These are phyloP conservation scores for Tolypocladium inflatum DNA, from an alignment of 2,329 filamentous ascomycete genomes.

Conservation along the genomic window DNA sequence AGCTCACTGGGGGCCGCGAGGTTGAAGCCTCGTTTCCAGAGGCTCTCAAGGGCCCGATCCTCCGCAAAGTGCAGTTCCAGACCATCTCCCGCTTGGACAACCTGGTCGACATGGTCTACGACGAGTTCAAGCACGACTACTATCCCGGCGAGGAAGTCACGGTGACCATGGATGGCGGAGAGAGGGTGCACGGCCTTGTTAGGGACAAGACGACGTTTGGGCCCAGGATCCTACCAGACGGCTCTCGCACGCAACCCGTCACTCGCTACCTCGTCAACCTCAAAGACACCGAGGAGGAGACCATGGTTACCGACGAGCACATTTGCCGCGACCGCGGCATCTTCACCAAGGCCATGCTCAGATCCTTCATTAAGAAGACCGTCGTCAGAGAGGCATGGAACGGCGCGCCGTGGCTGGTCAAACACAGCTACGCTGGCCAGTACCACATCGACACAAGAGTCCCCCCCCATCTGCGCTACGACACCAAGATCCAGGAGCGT, in stretches of 20 bases:
- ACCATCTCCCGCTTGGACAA: constrained; percentile 84
- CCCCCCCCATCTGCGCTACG: constrained; percentile 72
- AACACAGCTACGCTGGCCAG: constrained; percentile 69
- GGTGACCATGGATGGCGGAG: constrained; percentile 59
- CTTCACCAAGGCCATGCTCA: constrained; percentile 89
- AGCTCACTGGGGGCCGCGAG: constrained; percentile 74
- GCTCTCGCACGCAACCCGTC: constrained; percentile 59
- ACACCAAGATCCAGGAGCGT: constrained; percentile 67
- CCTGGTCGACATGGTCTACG: constrained; percentile 56
- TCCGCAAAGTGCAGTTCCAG: constrained; percentile 87
- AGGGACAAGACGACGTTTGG: constrained; percentile 78
- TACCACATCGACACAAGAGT: constrained; percentile 86
- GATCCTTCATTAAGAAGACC: constrained; percentile 90
- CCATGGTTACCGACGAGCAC: constrained; percentile 70
- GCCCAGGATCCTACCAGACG: constrained; percentile 50
- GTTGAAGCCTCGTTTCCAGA: constrained; percentile 91
- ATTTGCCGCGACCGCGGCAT: constrained; percentile 80
- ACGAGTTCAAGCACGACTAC: constrained; percentile 81
- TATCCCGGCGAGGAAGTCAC: constrained; percentile 82
- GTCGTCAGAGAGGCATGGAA: constrained; percentile 89
- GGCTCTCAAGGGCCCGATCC: constrained; percentile 78
- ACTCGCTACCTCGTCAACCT: constrained; percentile 76
- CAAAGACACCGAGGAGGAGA: constrained; percentile 61
- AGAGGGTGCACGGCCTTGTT: constrained; percentile 63
- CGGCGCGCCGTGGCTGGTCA: constrained; percentile 94